Base-by-base conservation (phyloP, 306 rosid species). In the cucumber (Cucumis sativus) region DNA sequence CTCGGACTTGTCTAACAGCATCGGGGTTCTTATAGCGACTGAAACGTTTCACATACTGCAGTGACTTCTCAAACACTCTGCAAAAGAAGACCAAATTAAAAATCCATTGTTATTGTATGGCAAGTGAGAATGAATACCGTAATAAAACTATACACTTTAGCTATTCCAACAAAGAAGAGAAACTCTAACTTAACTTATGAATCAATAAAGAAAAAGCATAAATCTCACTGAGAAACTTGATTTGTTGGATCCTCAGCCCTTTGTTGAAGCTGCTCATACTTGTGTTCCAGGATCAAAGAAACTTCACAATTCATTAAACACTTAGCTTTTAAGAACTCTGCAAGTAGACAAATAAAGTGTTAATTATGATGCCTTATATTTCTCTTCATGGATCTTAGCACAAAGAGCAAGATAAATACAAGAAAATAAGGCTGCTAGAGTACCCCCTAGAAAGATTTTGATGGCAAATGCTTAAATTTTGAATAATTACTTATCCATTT, bases 1-100 rank as follows among this genome's bases (percentile, higher is more conserved):
- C 98, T 87, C 98, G 88, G 14, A 95, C 98, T 90, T 95, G 98
- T 85, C 97, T 89, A 49, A 95, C 97, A 75, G 98, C 98, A 87
- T 92, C 97, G 0, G 98, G 97, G 82, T 92, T 95, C 84, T 92
- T 95, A 41, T 95, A 95, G 37, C 98, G 96, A 85, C 98, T 95
- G 73, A 95, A 92, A 14, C 96, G 97, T 91, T 95, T 95, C 84
- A 95, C 98, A 83, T 92, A 95, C 84, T 95, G 98, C 86, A 90
- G 77, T 15, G 98, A 95, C 89, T 95, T 95, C 74, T 95, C 98
- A 82, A 95, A 95, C 71, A 95, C 98, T 84, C 98, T 95, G 83
- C 28, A 84, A 67, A 56, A 47, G 55, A 43, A 68, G 20, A 54
- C 39, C 20, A 47, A 77, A 61, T 58, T 40, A 18, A 35, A 23